phyloP scores from a whole-genome alignment of 2,329 filamentous ascomycete genomes.

The Botrytis squamosa region DNA sequence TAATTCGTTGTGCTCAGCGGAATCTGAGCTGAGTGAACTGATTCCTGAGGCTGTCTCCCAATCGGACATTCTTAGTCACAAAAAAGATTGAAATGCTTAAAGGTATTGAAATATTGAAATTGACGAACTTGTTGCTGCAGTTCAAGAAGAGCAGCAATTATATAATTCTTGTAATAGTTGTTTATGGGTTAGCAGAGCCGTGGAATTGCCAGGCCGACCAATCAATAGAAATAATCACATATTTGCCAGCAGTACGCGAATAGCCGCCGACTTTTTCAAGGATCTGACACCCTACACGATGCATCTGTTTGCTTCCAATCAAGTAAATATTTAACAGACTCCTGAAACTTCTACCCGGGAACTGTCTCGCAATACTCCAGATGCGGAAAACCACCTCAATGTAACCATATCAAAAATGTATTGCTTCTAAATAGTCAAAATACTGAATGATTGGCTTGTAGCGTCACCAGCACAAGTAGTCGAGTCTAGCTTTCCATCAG shows the following conservation, averaged over 20 bases:
- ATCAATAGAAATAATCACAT: background rate
- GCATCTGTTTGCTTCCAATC: background rate
- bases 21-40: background rate
- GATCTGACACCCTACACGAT: background rate
- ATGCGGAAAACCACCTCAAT: background rate
- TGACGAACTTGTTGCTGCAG: background rate
- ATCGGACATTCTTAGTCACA: background rate
- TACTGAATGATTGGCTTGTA: slow-evolving; percentile 28
- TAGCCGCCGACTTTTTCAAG: background rate
- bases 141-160: background rate
- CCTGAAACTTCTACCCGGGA: background rate
- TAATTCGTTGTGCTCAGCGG: background rate
- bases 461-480: slow-evolving; percentile 25
- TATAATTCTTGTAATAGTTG: background rate
- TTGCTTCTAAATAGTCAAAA: slow-evolving; percentile 19
- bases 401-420: background rate
- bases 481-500: slow-evolving; percentile 30
- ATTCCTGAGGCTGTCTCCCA: background rate
- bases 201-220: background rate
- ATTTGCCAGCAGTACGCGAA: background rate
- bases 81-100: background rate
- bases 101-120: background rate
- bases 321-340: background rate
- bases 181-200: background rate
- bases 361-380: background rate